These are phyloP conservation scores for Podosphaera fusca DNA, from an alignment of 2,329 filamentous ascomycete genomes.

Conservation along the genomic window DNA sequence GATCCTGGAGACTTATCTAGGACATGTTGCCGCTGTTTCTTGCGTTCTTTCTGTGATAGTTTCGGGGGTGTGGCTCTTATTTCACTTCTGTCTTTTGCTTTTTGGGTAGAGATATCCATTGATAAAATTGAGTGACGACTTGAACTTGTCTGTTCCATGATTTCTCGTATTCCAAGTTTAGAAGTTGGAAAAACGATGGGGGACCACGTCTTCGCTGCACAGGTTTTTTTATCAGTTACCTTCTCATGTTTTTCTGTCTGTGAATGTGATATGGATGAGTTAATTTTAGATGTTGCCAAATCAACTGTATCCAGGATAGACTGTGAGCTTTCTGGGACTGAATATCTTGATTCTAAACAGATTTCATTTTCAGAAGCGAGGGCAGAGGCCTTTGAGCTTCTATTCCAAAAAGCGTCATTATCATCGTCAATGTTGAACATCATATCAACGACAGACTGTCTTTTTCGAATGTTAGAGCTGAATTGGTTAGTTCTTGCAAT, in stretches of 20 bases:
- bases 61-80: constrained; percentile 27
- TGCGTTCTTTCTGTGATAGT: constrained; percentile 79
- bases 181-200: constrained; percentile 12
- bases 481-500: constrained; percentile 28
- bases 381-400: constrained; percentile 4
- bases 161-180: constrained; percentile 43
- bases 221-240: not conserved
- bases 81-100: constrained; percentile 14
- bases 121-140: constrained; percentile 27
- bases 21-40: constrained; percentile 40
- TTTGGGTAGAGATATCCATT: constrained; percentile 29
- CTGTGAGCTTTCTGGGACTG: not conserved
- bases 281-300: not conserved
- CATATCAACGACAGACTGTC: constrained; percentile 47
- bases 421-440: constrained; percentile 86
- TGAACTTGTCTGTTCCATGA: constrained; percentile 48
- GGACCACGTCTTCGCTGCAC: constrained; percentile 13
- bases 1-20: constrained; percentile 19
- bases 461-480: constrained; percentile 45
- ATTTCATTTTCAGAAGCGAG: not conserved
- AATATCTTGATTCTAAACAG: not conserved
- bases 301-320: not conserved
- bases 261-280: not conserved
- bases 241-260: not conserved
- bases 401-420: constrained; percentile 6